Evolutionary conservation across 176 grass and related monocot genomes (phyloP).

Genomic region (Urochloa ruziziensis): DNA sequence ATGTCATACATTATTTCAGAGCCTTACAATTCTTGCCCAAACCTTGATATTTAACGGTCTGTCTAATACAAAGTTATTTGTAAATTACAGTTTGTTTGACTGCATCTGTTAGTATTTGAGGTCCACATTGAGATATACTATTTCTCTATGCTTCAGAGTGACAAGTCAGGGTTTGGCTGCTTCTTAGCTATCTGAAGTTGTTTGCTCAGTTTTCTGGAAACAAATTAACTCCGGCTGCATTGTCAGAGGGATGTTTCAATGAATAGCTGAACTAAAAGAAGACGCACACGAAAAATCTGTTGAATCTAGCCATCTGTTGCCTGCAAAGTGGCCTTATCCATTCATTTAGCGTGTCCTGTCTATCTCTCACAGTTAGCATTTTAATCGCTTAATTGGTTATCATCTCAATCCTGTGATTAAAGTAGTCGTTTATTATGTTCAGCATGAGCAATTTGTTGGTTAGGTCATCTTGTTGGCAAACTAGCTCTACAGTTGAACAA

Average conservation of each 20-base stretch:
- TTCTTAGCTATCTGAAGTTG: not conserved
- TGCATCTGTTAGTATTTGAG: not conserved
- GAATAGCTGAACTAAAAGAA: not conserved
- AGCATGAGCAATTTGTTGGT: not conserved
- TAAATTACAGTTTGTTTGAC: not conserved
- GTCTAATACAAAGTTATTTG: not conserved
- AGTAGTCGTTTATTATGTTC: not conserved
- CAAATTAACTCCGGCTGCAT: not conserved
- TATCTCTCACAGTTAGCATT: not conserved
- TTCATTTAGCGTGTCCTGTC: slow-evolving; percentile 3
- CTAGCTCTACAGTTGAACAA: not conserved
- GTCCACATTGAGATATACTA: not conserved
- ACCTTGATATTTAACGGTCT: not conserved
- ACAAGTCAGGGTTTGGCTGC: not conserved
- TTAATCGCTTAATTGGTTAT: not conserved
- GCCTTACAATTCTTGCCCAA: not conserved
- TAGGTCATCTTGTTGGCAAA: not conserved
- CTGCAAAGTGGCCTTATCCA: not conserved
- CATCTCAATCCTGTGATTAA: not conserved
- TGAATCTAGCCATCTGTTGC: not conserved
- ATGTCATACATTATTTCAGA: not conserved
- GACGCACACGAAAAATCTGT: not conserved
- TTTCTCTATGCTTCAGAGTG: not conserved
- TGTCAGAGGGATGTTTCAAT: not conserved
- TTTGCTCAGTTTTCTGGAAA: not conserved